Conservation (phyloP, 768 basidiomycete species). For the Mycena rebaudengoi region DNA sequence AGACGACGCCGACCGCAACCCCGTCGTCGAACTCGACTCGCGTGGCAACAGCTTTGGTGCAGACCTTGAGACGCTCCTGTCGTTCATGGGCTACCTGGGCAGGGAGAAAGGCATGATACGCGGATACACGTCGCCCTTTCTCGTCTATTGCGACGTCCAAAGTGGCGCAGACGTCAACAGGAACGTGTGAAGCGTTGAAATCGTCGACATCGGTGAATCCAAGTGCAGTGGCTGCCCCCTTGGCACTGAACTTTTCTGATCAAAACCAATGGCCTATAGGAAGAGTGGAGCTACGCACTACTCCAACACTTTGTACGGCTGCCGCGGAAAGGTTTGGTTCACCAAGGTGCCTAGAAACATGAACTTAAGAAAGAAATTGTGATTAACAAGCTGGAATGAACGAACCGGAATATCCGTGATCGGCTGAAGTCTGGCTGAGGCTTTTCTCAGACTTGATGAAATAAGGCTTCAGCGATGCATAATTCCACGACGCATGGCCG, state of each 20-base stretch:
- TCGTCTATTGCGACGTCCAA: constrained; percentile 7
- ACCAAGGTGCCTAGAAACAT: too few relatives aligned
- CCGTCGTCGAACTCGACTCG: constrained; percentile 3
- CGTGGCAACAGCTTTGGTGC: constrained; percentile 17
- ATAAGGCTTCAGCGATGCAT: not conserved
- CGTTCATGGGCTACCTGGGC: not conserved
- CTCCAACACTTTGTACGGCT: too few relatives aligned
- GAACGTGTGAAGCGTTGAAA: not conserved
- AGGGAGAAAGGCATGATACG: constrained; percentile 26
- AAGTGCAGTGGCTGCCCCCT: not conserved
- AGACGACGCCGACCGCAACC: constrained; percentile 17
- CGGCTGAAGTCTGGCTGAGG: not conserved
- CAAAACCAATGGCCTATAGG: too few relatives aligned
- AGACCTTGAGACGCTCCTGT: constrained; percentile 20
- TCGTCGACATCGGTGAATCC: not conserved
- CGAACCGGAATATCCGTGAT: not conserved
- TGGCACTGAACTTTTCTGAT: too few relatives aligned
- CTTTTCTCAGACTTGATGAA: not conserved
- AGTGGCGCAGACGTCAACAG: constrained; percentile 1
- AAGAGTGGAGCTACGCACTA: too few relatives aligned
- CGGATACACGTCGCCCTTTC: constrained; percentile 15
- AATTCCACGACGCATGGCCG: constrained; percentile 2
- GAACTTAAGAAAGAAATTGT: too few relatives aligned
- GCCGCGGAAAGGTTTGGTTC: too few relatives aligned
- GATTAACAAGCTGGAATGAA: too few relatives aligned